Conservation (phyloP, 75 land plant species). For the Selaginella tamariscina region DNA sequence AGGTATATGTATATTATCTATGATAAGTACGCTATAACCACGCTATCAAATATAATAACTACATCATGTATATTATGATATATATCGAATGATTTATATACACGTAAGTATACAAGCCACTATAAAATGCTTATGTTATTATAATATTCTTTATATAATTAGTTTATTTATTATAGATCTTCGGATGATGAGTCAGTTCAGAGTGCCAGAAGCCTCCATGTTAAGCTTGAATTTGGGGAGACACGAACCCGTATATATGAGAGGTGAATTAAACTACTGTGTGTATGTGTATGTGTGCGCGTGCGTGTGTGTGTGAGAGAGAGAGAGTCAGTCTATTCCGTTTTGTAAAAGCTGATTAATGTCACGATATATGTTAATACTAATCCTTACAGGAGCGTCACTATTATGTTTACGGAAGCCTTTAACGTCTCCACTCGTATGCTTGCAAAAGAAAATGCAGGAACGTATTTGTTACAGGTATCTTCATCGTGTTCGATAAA, state of each 20-base stretch:
- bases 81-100: too few species aligned
- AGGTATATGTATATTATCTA: too few species aligned
- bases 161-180: too few species aligned
- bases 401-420: slow-evolving; percentile 80
- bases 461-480: slow-evolving; percentile 80
- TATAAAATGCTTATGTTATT: too few species aligned
- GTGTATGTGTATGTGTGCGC: neutral
- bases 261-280: slow-evolving; percentile 32
- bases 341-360: neutral
- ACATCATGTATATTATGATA: too few species aligned
- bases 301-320: slow-evolving; percentile 16
- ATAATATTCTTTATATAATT: too few species aligned
- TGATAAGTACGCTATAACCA: too few species aligned
- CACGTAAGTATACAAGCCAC: too few species aligned
- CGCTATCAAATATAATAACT: too few species aligned
- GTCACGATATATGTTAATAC: neutral
- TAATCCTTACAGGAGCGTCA: slow-evolving; percentile 45
- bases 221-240: slow-evolving; percentile 84
- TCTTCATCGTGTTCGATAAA: too few species aligned
- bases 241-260: slow-evolving; percentile 69
- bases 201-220: slow-evolving; percentile 68
- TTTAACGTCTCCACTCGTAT: slow-evolving; percentile 59
- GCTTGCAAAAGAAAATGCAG: slow-evolving; percentile 60
- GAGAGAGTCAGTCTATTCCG: neutral
- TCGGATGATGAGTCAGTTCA: too few species aligned